These are phyloP conservation scores for Dendrobium nobile DNA, from an alignment of 106 monocot genomes.

Conservation along the genomic window DNA sequence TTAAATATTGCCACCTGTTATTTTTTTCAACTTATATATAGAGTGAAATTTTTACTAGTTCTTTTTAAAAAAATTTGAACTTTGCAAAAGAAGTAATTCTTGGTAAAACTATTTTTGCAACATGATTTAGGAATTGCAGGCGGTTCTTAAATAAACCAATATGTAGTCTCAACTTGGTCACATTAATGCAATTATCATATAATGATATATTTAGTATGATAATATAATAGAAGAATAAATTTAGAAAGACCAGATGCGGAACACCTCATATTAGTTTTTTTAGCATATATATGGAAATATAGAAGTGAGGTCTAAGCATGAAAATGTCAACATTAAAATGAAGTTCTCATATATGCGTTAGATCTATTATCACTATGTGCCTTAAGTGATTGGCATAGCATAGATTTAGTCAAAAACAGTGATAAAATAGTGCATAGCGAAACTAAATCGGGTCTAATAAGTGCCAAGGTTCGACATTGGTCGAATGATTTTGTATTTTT, in stretches of 20 bases:
- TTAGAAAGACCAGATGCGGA: background rate
- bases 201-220: background rate
- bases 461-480: background rate
- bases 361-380: background rate
- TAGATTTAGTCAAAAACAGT: background rate
- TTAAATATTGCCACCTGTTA: background rate
- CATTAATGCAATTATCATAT: background rate
- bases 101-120: too few species aligned
- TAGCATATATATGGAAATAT: background rate
- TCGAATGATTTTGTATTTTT: too few species aligned
- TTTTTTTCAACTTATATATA: background rate
- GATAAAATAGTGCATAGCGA: background rate
- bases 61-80: background rate
- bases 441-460: background rate
- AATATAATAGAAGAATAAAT: background rate
- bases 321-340: background rate
- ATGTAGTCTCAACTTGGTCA: background rate
- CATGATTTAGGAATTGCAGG: background rate
- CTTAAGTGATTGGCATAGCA: background rate
- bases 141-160: background rate
- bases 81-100: background rate
- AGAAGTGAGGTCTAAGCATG: background rate
- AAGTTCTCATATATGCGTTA: background rate
- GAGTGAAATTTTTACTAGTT: background rate
- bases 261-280: background rate